Evolutionary conservation across 495 filamentous ascomycete species (phyloP).

Genomic region (Melanomma pulvis-pyrius): DNA sequence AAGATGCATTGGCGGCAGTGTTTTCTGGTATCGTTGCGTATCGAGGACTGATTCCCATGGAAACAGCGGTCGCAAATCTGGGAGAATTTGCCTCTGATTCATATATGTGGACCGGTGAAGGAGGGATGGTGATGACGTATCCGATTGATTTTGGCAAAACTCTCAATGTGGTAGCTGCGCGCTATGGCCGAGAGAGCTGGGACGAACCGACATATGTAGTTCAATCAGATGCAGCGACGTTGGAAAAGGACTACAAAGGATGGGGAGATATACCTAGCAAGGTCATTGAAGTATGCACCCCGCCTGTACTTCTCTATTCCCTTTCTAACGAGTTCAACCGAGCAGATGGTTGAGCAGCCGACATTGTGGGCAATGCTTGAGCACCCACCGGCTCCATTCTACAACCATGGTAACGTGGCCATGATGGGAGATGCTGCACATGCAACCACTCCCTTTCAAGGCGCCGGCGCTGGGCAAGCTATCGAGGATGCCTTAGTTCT

Average conservation of each 20-base stretch:
- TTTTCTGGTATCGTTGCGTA: not conserved
- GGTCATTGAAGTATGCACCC: not conserved
- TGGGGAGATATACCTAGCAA: too few relatives aligned
- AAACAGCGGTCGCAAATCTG: not conserved
- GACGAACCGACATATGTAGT: too few relatives aligned
- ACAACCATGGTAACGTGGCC: slow-evolving; percentile 21
- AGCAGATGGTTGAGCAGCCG: not conserved
- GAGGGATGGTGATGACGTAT: too few relatives aligned
- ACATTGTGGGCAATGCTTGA: slow-evolving; percentile 30
- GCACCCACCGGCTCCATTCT: slow-evolving; percentile 18
- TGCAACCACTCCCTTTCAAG: slow-evolving; percentile 35
- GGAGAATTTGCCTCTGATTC: too few relatives aligned
- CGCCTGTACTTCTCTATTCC: not conserved
- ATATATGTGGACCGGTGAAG: too few relatives aligned
- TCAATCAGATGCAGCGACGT: too few relatives aligned
- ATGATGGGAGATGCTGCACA: slow-evolving; percentile 40
- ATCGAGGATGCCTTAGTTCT: slow-evolving; percentile 41
- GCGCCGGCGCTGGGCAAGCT: slow-evolving; percentile 33
- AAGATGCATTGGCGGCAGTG: not conserved
- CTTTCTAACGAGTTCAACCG: not conserved
- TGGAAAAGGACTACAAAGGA: too few relatives aligned
- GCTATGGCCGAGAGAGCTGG: too few relatives aligned
- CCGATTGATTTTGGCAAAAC: too few relatives aligned
- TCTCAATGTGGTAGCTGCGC: too few relatives aligned
- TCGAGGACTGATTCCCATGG: not conserved